A percentile compares a stretch with the other conserved stretches of the same genome.
Conservation (phyloP, 2,329 filamentous ascomycete species). For the Colletotrichum sansevieriae region DNA sequence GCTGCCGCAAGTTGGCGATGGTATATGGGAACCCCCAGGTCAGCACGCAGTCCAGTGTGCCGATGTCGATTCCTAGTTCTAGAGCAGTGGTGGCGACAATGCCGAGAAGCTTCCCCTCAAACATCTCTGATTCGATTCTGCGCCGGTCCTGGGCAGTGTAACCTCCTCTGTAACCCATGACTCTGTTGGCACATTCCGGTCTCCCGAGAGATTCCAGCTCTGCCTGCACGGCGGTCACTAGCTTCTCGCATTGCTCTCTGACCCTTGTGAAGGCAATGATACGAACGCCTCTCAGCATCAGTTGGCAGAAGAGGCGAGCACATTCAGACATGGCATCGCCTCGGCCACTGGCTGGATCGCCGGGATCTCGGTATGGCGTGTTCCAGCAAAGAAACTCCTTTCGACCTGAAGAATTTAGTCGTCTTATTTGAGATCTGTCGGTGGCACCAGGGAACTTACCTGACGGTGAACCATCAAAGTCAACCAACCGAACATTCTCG, state of each 20-base stretch:
- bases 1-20: conserved; percentile 93
- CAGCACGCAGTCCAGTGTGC: conserved; percentile 91
- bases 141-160: conserved; percentile 93
- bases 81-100: conserved; percentile 95
- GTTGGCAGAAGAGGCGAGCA: conserved; percentile 90
- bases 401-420: conserved; percentile 63
- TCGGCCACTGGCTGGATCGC: conserved; percentile 87
- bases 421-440: not conserved
- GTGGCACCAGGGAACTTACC: conserved; percentile 35
- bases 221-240: conserved; percentile 83
- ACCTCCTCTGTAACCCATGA: conserved; percentile 96
- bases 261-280: conserved; percentile 95
- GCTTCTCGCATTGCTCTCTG: conserved; percentile 86
- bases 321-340: conserved; percentile 87
- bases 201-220: conserved; percentile 82
- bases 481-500: conserved; percentile 82
- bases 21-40: conserved; percentile 96
- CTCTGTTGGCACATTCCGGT: conserved; percentile 79
- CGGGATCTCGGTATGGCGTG: conserved; percentile 91
- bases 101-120: conserved; percentile 91
- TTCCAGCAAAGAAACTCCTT: conserved; percentile 99
- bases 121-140: conserved; percentile 94
- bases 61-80: conserved; percentile 95
- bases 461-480: conserved; percentile 93
- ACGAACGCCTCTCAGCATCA: conserved; percentile 88